phyloP scores from a whole-genome alignment of 805 yeast species.

The Saccharomycopsis selenospora region DNA sequence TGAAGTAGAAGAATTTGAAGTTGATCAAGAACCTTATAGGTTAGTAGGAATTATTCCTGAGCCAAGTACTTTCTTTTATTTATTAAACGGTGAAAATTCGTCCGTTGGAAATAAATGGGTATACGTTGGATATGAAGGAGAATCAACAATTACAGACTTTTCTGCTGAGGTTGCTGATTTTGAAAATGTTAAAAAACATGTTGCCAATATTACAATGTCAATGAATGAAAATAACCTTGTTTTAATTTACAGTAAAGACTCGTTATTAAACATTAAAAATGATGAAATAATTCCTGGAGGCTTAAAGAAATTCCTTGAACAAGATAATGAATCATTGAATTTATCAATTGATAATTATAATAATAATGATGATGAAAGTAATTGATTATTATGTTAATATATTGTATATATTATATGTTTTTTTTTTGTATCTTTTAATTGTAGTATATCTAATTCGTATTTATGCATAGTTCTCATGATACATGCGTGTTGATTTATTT shows the following conservation, averaged over 20 bases:
- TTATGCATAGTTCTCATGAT: no score
- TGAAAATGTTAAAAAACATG: background rate
- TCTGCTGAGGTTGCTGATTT: conserved; percentile 9
- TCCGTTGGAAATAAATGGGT: conserved; percentile 11
- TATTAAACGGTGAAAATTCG: background rate
- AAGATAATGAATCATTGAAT: conserved; percentile 4
- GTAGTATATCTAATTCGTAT: no score
- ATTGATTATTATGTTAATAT: no score
- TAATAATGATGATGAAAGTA: no score
- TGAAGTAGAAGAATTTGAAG: background rate
- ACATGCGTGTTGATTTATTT: no score
- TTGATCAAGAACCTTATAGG: conserved; percentile 5
- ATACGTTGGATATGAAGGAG: conserved; percentile 9
- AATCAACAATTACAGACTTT: conserved; percentile 10
- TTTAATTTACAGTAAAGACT: conserved; percentile 10
- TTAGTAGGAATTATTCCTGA: conserved; percentile 13
- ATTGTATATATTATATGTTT: no score
- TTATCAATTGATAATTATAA: no score
- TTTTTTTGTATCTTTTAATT: no score
- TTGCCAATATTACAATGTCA: background rate
- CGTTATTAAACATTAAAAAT: background rate
- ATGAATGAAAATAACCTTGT: conserved; percentile 1
- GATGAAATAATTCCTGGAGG: conserved; percentile 5
- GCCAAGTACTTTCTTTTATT: conserved; percentile 13
- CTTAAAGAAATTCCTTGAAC: conserved; percentile 7